Evolutionary conservation across 108 stramenopile genomes (phyloP), one percentile per base, ranked within the genome.

Genomic region (Fistulifera pelliculosa): DNA sequence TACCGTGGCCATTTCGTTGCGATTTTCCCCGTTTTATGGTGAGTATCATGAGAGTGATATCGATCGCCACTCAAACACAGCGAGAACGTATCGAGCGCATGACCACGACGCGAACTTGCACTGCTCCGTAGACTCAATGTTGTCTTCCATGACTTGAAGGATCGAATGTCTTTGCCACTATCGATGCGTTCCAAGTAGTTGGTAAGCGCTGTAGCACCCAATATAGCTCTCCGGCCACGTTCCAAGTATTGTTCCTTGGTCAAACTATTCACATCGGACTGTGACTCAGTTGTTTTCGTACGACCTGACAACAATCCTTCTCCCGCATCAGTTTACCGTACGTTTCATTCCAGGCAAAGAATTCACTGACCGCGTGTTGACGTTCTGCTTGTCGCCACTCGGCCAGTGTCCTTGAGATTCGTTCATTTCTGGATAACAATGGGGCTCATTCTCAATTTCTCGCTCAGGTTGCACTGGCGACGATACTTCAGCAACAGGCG

Each of bases 91-190:
- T 35, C 31, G 8, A 35, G 31, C 6, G 31, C 31, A 35, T 8
- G 31, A 38, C 80, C 71, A 38, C 80, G 75, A 28, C 80, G 38
- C 24, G 70, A 55, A 49, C 79, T 83, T 24, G 81, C 69, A 31
- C 74, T 54, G 48, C 82, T 88, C 38, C 75, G 69, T 13, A 81
- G 47, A 61, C 65, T 74, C 11, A 75, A 61, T 22, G 74, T 77
- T 13, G 80, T 73, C 15, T 68, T 75, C 74, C 77, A 84, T 1
- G 54, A 64, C 19, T 75, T 76, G 42, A 77, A 73, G 15, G 86
- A 70, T 47, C 73, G 60, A 12, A 59, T n/a, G 28, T 79, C 71
- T 17, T 65, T 61, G 17, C 85, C 79, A 38, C 74, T 69, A 45
- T 84, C 87, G 54, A 80, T 56, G 15, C 58, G 64, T 65, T 88